Evolutionary conservation across 2,329 filamentous ascomycete genomes (phyloP).

Genomic region (Talaromyces marneffei): DNA sequence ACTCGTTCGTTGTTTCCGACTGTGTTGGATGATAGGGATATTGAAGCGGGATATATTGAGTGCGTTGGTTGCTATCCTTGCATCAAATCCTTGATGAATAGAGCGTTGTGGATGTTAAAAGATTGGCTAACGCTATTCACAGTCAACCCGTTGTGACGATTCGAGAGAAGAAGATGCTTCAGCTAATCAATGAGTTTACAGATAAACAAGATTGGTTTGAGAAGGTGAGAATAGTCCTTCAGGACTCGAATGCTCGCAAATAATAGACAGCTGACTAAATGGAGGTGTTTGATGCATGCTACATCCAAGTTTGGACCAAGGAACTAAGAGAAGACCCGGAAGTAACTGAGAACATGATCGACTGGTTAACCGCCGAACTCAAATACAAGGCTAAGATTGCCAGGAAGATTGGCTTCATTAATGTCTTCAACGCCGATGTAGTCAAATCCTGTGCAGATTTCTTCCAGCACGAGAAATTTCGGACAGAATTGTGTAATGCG

Average conservation of each 20-base stretch:
- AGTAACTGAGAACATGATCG: slow-evolving; percentile 32
- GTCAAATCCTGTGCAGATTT: slow-evolving; percentile 48
- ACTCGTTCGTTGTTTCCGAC: slow-evolving; percentile 29
- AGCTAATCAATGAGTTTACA: slow-evolving; percentile 36
- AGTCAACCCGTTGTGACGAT: slow-evolving; percentile 28
- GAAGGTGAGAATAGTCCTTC: slow-evolving; percentile 25
- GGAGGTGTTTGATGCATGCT: slow-evolving; percentile 29
- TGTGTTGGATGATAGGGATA: slow-evolving; percentile 28
- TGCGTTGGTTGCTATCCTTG: slow-evolving; percentile 15
- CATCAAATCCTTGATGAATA: no score
- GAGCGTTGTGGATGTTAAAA: no score
- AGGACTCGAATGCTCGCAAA: no score
- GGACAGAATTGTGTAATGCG: slow-evolving; percentile 39
- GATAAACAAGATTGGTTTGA: slow-evolving; percentile 38
- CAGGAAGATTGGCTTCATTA: slow-evolving; percentile 39
- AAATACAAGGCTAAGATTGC: slow-evolving; percentile 47
- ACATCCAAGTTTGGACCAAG: slow-evolving; percentile 28
- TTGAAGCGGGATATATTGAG: slow-evolving; percentile 26
- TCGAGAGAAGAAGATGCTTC: slow-evolving; percentile 36
- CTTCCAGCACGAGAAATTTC: slow-evolving; percentile 36
- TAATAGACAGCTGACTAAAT: no score
- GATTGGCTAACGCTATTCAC: neutral
- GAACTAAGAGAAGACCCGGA: slow-evolving; percentile 22
- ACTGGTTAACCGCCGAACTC: slow-evolving; percentile 45
- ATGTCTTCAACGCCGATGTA: slow-evolving; percentile 45